phyloP scores from a whole-genome alignment of 2,329 filamentous ascomycete genomes.

The Phyllosticta citribraziliensis region DNA sequence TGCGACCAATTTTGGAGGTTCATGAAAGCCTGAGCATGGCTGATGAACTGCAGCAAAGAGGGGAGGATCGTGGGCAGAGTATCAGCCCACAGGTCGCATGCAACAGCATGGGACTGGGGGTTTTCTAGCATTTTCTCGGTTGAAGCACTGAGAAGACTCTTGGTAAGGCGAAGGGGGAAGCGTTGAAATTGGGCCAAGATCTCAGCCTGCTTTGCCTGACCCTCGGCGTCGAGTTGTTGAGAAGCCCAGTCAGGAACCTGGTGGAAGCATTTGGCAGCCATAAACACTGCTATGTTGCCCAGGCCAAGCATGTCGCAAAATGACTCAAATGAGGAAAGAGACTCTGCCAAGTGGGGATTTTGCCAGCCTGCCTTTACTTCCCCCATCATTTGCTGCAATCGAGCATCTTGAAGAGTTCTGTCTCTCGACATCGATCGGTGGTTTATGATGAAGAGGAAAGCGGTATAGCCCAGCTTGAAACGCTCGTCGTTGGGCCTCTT shows the following conservation, averaged over 20 bases:
- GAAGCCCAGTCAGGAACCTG: conserved; percentile 74
- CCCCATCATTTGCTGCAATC: conserved; percentile 68
- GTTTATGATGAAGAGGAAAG: conserved; percentile 88
- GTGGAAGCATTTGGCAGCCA: conserved; percentile 62
- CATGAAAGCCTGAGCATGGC: conserved; percentile 84
- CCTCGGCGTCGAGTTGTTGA: conserved; percentile 66
- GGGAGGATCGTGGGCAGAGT: conserved; percentile 75
- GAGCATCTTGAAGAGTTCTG: conserved; percentile 56
- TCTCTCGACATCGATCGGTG: conserved; percentile 75
- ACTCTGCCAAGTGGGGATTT: conserved; percentile 54
- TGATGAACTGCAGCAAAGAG: conserved; percentile 73
- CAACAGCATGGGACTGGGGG: conserved; percentile 62
- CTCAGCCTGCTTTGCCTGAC: conserved; percentile 65
- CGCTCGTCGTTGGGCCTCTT: conserved; percentile 69
- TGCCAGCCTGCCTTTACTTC: conserved; percentile 77
- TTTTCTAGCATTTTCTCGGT: conserved; percentile 77
- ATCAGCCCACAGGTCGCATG: conserved; percentile 75
- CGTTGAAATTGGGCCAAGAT: conserved; percentile 67
- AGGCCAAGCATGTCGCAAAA: conserved; percentile 77
- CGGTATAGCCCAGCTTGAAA: conserved; percentile 74
- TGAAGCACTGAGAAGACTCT: conserved; percentile 83
- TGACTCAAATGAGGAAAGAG: conserved; percentile 62
- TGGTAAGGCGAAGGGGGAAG: conserved; percentile 76
- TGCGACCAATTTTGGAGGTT: conserved; percentile 76
- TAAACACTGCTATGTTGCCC: conserved; percentile 69